phyloP scores from a whole-genome alignment of 768 basidiomycete species.

The Cubamyces sp. region DNA sequence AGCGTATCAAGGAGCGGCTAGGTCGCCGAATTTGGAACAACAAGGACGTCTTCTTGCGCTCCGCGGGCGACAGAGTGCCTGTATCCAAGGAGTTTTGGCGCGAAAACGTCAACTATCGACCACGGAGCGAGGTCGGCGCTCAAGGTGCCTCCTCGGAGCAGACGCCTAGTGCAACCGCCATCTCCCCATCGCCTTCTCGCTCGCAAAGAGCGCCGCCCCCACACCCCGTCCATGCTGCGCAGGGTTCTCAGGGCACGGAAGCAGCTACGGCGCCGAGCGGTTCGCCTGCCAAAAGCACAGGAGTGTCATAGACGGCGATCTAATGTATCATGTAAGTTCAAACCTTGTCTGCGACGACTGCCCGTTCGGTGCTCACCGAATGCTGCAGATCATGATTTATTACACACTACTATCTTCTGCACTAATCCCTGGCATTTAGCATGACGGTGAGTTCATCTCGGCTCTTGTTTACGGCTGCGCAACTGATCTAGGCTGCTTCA shows the following conservation, averaged over 20 bases:
- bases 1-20: conserved; percentile 74
- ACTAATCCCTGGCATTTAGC: conserved; percentile 7
- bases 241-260: neutral
- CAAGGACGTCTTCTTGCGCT: conserved; percentile 57
- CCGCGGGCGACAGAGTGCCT: conserved; percentile 34
- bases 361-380: neutral
- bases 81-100: conserved; percentile 54
- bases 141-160: neutral
- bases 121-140: conserved; percentile 10
- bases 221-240: neutral
- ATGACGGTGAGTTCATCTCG: conserved; percentile 3
- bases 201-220: neutral
- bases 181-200: neutral
- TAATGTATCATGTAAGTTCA: conserved; percentile 14
- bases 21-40: conserved; percentile 74
- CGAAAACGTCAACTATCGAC: conserved; percentile 50
- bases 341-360: too few species aligned
- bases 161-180: neutral
- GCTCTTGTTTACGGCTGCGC: too few species aligned
- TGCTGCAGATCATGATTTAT: conserved; percentile 16
- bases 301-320: conserved; percentile 11
- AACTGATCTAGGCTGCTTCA: neutral
- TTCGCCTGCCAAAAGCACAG: neutral
- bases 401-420: conserved; percentile 18
- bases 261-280: neutral